Conservation (phyloP, 192 early-diverging fungal genomes). For the Obelidium mucronatum region DNA sequence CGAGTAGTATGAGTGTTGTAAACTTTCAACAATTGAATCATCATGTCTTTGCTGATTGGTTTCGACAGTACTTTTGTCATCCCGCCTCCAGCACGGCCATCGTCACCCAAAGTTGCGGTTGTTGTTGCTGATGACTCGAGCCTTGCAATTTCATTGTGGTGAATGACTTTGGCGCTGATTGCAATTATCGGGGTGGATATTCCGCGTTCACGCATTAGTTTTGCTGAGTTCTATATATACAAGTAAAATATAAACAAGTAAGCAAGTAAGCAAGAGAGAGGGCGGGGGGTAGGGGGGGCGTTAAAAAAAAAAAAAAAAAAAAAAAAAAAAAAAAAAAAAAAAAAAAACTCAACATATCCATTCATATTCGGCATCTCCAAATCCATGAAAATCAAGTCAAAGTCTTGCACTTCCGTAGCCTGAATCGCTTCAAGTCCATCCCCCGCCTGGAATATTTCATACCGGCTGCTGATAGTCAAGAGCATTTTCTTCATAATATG, state of each 20-base stretch:
- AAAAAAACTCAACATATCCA: constrained; percentile 12
- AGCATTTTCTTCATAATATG: constrained; percentile 16
- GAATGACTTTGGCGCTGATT: constrained; percentile 33
- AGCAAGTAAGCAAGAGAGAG: too few species aligned
- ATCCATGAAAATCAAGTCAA: constrained; percentile 37
- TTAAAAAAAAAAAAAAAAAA: constrained; percentile 8
- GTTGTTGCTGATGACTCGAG: too few species aligned
- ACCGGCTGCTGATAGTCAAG: background rate
- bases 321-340: background rate
- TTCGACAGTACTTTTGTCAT: constrained; percentile 32
- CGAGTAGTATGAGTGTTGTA: too few species aligned
- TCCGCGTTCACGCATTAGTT: constrained; percentile 23
- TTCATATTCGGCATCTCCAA: constrained; percentile 36
- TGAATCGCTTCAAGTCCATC: constrained; percentile 33
- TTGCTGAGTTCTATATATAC: constrained; percentile 18
- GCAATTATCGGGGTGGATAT: constrained; percentile 32
- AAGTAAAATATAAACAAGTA: too few species aligned
- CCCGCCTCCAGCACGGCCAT: too few species aligned
- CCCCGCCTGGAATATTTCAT: constrained; percentile 21
- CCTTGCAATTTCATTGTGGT: background rate
- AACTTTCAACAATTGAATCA: too few species aligned
- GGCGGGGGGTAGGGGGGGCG: too few species aligned
- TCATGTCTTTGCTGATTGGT: constrained; percentile 34
- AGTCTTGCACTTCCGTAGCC: background rate
- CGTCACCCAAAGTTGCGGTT: too few species aligned